Evolutionary conservation across 164 flowering plant species (phyloP).

Genomic region (Macadamia integrifolia): DNA sequence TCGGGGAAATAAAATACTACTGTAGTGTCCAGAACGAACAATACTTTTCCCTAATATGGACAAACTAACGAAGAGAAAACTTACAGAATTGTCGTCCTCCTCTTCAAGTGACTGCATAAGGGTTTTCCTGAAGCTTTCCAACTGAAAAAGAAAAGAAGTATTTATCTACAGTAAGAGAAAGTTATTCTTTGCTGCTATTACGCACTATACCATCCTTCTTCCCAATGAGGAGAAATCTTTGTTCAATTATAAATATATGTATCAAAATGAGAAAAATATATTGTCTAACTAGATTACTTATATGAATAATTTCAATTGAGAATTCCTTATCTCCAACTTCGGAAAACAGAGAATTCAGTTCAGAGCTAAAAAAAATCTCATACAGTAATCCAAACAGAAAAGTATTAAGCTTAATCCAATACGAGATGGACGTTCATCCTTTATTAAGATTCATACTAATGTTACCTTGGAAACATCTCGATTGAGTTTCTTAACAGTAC

Average conservation of each 20-base stretch:
- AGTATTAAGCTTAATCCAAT: neutral
- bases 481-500: slow-evolving; percentile 72
- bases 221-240: too few species aligned
- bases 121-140: slow-evolving; percentile 80
- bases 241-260: too few species aligned
- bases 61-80: slow-evolving; percentile 14
- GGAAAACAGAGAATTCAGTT: too few species aligned
- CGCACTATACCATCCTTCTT: too few species aligned
- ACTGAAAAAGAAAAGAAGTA: slow-evolving; percentile 27
- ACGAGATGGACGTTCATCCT: neutral
- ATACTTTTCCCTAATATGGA: neutral
- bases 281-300: too few species aligned
- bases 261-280: too few species aligned
- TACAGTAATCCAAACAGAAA: too few species aligned
- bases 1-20: neutral
- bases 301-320: too few species aligned
- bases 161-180: too few species aligned
- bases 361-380: too few species aligned
- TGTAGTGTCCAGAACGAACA: neutral
- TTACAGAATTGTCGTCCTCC: slow-evolving; percentile 65
- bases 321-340: too few species aligned
- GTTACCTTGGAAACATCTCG: slow-evolving; percentile 90
- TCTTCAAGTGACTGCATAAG: slow-evolving; percentile 87
- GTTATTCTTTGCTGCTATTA: too few species aligned
- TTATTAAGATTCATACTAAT: neutral